Base-by-base conservation (phyloP, 768 basidiomycete species). In the Rhizopogon vulgaris region DNA sequence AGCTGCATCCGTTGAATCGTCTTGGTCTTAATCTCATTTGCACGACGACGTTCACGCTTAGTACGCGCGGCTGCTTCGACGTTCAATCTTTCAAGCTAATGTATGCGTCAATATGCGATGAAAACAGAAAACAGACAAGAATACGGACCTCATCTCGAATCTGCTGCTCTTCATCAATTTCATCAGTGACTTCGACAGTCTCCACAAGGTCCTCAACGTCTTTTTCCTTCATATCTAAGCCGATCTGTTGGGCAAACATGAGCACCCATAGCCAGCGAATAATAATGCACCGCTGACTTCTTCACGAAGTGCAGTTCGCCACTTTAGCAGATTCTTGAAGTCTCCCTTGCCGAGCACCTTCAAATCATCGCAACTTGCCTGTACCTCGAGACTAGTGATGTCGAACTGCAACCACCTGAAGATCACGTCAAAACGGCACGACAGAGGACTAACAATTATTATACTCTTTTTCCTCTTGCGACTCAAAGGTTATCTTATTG, bases 261-360 rank as follows among this genome's bases (percentile, higher is more conserved):
- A 65, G 36, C 17, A 41, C 49, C 22, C 18, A 40, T 15, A 41
- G 22, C 8, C 8, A 39, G 47, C 38, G 24, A 22, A 52, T 38
- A 41, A 6, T 37, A 38, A 36, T 52, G 32, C 52, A 34, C 38
- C 39, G 14, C 24, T 48, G 46, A 90, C 91, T 78, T 97, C 92
- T 70, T 97, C 85, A 27, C 96, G 85, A 30, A 98, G 73, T 5
- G 83, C 80, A 39, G 83, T 69, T 46, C 96, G 80, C 95, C 95
- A 99, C 71, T 87, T 97, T 52, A 98, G 74, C 50, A 99, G 71
- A 8, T 78, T 63, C 68, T 97, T 98, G 75, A 99, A 99, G 64
- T 99, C 96, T 27, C 94, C 89, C 71, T 97, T 99, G 32, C 96
- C 96, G 32, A 99, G 73, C 4, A 99, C 96, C 67, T 95, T 97